Evolutionary conservation across 306 rosid genomes (phyloP).

Genomic region (Boehmeria nivea): DNA sequence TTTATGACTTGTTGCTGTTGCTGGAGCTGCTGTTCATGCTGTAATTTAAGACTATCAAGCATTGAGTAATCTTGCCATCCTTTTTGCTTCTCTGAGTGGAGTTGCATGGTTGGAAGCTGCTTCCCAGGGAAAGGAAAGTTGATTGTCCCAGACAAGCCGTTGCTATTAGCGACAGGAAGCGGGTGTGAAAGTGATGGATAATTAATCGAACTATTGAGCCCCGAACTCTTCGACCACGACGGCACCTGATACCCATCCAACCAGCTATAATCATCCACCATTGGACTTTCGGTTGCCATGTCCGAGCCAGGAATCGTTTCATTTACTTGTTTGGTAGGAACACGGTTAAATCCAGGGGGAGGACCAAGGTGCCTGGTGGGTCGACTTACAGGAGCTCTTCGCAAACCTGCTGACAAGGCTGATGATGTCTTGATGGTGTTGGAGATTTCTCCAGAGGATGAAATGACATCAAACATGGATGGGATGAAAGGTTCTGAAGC

Average conservation of each 20-base stretch:
- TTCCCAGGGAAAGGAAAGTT: slow-evolving; percentile 82
- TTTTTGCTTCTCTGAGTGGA: slow-evolving; percentile 51
- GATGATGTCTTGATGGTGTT: slow-evolving; percentile 34
- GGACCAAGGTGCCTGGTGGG: slow-evolving; percentile 91
- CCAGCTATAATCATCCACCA: slow-evolving; percentile 93
- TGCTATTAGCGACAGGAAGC: slow-evolving; percentile 36
- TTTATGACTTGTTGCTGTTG: slow-evolving; percentile 46
- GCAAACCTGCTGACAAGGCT: slow-evolving; percentile 37
- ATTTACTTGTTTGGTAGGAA: slow-evolving; percentile 50
- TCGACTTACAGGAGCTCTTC: slow-evolving; percentile 62
- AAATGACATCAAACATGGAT: slow-evolving; percentile 39
- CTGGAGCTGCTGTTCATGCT: slow-evolving; percentile 60
- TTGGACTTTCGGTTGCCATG: slow-evolving; percentile 43
- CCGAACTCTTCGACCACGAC: slow-evolving; percentile 43
- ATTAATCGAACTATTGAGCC: slow-evolving; percentile 31
- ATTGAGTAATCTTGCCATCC: slow-evolving; percentile 65
- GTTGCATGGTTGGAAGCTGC: slow-evolving; percentile 54
- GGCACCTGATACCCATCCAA: slow-evolving; percentile 92
- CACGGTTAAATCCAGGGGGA: slow-evolving; percentile 82
- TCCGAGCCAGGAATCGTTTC: slow-evolving; percentile 43
- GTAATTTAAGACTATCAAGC: slow-evolving; percentile 48
- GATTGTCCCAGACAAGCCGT: slow-evolving; percentile 22
- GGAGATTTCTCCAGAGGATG: slow-evolving; percentile 30
- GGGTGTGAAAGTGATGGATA: slow-evolving; percentile 39
- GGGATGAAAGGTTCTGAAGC: slow-evolving; percentile 39